Percentiles rank a stretch among this genome's conserved stretches.
phyloP scores from a whole-genome alignment of 2,329 filamentous ascomycete species.

The Aspergillus luchuensis region DNA sequence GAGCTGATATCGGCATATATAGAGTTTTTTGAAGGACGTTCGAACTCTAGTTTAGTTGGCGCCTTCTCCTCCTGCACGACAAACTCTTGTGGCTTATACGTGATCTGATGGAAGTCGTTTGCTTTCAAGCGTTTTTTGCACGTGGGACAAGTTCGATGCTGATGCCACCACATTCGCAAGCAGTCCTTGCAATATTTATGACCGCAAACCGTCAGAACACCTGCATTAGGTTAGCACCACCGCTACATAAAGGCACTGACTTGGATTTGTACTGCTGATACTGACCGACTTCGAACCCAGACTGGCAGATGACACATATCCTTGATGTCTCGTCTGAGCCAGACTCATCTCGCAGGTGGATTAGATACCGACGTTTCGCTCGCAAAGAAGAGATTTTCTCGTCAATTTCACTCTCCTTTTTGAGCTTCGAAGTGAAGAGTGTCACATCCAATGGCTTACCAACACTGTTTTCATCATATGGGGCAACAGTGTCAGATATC shows the following conservation, averaged over 20 bases:
- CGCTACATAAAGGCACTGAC: too few species aligned
- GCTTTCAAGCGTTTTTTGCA: conserved; percentile 72
- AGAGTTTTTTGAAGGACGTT: conserved; percentile 39
- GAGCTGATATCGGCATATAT: conserved; percentile 80
- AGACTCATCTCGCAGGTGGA: conserved; percentile 63
- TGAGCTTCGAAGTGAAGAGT: conserved; percentile 46
- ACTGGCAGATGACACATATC: conserved; percentile 85
- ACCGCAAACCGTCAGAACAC: conserved; percentile 72
- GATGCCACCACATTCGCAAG: conserved; percentile 74
- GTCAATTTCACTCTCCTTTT: conserved; percentile 55
- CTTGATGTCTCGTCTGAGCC: conserved; percentile 62
- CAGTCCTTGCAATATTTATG: conserved; percentile 93
- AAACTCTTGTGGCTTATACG: conserved; percentile 74
- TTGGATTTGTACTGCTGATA: conserved; percentile 17
- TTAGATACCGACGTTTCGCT: conserved; percentile 74
- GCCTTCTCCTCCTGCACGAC: conserved; percentile 62
- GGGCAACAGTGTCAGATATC: conserved; percentile 83
- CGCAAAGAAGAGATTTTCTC: conserved; percentile 64
- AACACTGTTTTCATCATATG: conserved; percentile 65
- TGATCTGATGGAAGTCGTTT: conserved; percentile 80
- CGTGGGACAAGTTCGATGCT: conserved; percentile 75
- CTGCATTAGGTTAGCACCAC: conserved; percentile 24
- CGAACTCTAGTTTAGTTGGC: conserved; percentile 30
- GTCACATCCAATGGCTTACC: conserved; percentile 58
- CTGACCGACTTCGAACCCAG: conserved; percentile 73